Percentiles rank a stretch among this genome's conserved stretches.
Conservation (phyloP, 768 basidiomycete species). For the Plicaturopsis crispa region DNA sequence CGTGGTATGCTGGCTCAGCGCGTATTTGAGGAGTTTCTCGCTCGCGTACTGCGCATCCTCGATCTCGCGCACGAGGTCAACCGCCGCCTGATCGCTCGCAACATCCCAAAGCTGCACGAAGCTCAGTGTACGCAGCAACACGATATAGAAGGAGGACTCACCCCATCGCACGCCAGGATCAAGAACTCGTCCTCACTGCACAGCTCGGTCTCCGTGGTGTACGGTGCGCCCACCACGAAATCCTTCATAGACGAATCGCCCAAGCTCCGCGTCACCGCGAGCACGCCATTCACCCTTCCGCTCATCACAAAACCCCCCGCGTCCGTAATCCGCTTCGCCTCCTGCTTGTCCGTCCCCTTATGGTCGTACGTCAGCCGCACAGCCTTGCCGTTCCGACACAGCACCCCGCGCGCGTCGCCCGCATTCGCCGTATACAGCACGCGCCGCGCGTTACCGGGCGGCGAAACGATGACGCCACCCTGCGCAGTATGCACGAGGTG, state of each 20-base stretch:
- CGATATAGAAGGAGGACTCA: conserved; percentile 32
- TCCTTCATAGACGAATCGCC: conserved; percentile 99
- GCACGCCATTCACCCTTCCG: conserved; percentile 94
- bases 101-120: conserved; percentile 88
- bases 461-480: conserved; percentile 22
- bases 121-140: conserved; percentile 8
- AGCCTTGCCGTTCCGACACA: conserved; percentile 85
- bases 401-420: conserved; percentile 91
- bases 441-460: conserved; percentile 48
- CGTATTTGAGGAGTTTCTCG: conserved; percentile 66
- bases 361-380: conserved; percentile 96
- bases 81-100: conserved; percentile 81
- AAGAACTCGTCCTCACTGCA: conserved; percentile 90
- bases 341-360: conserved; percentile 95
- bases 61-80: conserved; percentile 71
- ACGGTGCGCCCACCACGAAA: conserved; percentile 95
- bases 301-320: conserved; percentile 99
- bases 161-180: conserved; percentile 96
- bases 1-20: conserved; percentile 80
- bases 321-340: conserved; percentile 95
- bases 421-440: conserved; percentile 95
- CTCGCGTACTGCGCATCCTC: conserved; percentile 81
- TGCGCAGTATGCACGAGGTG: conserved; percentile 7
- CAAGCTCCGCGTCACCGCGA: conserved; percentile 92
- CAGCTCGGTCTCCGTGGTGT: conserved; percentile 95